Percentiles rank a stretch among this genome's conserved stretches.
phyloP scores from a whole-genome alignment of 768 basidiomycete genomes.

The Pisolithus tinctorius region DNA sequence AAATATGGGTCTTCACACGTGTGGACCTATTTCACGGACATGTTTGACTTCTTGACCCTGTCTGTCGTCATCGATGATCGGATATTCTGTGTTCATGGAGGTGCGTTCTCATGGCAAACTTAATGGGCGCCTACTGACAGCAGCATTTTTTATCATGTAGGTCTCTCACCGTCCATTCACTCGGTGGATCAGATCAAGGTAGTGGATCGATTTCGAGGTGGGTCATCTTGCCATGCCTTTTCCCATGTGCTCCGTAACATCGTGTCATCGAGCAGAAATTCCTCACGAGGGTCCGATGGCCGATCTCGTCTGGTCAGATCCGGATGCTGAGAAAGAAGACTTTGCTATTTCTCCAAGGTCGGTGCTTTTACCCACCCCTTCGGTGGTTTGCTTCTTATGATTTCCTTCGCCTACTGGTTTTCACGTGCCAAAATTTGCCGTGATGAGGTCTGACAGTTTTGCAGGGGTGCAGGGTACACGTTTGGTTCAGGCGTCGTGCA shows the following conservation, averaged over 20 bases:
- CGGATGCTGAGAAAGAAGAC: constrained; percentile 98
- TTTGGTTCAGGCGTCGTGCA: constrained; percentile 97
- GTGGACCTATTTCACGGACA: constrained; percentile 99
- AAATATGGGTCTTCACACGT: constrained; percentile 96
- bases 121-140: constrained; percentile 1
- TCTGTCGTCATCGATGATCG: constrained; percentile 98
- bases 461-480: constrained; percentile 94
- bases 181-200: constrained; percentile 99
- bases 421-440: constrained; percentile 11
- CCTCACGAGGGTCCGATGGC: constrained; percentile 99
- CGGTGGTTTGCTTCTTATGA: constrained; percentile 7
- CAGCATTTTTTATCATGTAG: constrained; percentile 34
- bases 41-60: constrained; percentile 98
- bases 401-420: background rate
- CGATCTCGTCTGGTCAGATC: constrained; percentile 99
- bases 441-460: background rate
- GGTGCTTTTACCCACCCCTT: constrained; percentile 20
- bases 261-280: constrained; percentile 59
- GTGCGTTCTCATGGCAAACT: constrained; percentile 35
- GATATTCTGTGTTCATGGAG: constrained; percentile 99
- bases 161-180: constrained; percentile 95
- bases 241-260: constrained; percentile 16
- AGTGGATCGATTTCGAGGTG: constrained; percentile 95
- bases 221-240: constrained; percentile 10
- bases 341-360: constrained; percentile 98